Evolutionary conservation across 208 protist genomes (phyloP), one percentile per base, ranked within the genome.

Genomic region (Leishmania braziliensis): DNA sequence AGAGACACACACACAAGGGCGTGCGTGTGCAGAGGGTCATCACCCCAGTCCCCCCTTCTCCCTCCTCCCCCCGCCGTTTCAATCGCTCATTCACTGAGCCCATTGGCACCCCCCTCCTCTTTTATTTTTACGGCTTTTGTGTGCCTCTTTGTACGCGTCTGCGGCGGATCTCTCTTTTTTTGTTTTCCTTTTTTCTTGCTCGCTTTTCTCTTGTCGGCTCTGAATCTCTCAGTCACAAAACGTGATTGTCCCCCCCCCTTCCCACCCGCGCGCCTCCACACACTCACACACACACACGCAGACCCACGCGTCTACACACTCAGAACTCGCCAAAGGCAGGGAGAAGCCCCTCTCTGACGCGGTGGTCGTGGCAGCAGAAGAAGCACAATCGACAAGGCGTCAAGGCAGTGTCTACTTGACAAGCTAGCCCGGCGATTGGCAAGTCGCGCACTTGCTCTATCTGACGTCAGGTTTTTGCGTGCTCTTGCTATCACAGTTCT

Each of bases 221-320:
- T 39, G 3, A 33, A 68, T 36, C 12, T 39, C 62, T 68, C 62
- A 68, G 62, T 68, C 62, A 68, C 62, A 68, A 68, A 68, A 68
- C 62, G 62, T 68, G 62, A 68, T 39, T 72, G 39, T 6, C 20
- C 66, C 43, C 66, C 43, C 12, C 65, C 65, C 39, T 26, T 62
- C 68, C 68, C 65, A 2, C 20, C 65, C 33, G 6, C 39, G 48
- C 68, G 1, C 14, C 39, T 29, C 16, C 39, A 6, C 48, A 26
- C 48, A 29, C n/a, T 4, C 39, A 43, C 39, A 43, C 39, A 14
- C 29, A 12, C 9, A 14, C n/a, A 10, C 76, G 62, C 8, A 79
- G 43, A 2, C 63, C 46, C 65, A 72, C 76, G 33, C 63, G 46
- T 53, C 18, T 36, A 66, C 53, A 68, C 77, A 80, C 77, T 66